phyloP scores from a whole-genome alignment of 2,329 filamentous ascomycete species.

The Alternaria brassicae region DNA sequence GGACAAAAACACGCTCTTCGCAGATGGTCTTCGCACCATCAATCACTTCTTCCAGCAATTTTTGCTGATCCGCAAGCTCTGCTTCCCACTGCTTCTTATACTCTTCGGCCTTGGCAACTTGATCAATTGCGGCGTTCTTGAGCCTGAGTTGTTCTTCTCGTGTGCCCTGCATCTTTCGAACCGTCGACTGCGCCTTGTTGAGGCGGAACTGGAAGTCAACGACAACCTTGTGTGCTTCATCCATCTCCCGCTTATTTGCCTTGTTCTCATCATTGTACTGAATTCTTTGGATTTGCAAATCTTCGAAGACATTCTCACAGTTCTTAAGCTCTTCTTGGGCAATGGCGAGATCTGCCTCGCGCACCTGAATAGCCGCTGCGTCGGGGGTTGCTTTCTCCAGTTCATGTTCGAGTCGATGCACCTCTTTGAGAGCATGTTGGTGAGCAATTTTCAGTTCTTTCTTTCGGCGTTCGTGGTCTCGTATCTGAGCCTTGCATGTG shows the following conservation, averaged over 20 bases:
- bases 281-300: conserved; percentile 56
- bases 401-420: conserved; percentile 72
- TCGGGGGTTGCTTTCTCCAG: conserved; percentile 65
- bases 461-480: conserved; percentile 57
- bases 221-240: conserved; percentile 38
- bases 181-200: conserved; percentile 39
- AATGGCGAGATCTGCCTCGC: not conserved
- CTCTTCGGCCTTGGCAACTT: conserved; percentile 44
- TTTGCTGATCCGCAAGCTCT: conserved; percentile 17
- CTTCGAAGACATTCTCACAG: conserved; percentile 60
- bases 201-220: conserved; percentile 30
- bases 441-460: conserved; percentile 62
- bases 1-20: conserved; percentile 38
- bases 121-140: conserved; percentile 53
- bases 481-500: conserved; percentile 59
- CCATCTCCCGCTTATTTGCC: conserved; percentile 40
- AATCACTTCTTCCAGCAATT: conserved; percentile 37
- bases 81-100: conserved; percentile 37
- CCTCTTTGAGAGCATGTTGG: conserved; percentile 67
- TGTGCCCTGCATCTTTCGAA: conserved; percentile 39
- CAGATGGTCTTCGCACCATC: conserved; percentile 30
- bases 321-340: conserved; percentile 62
- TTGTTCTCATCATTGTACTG: conserved; percentile 49
- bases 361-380: conserved; percentile 61
- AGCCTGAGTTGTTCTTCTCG: conserved; percentile 47